Evolutionary conservation across 345 rosid genomes (phyloP), one percentile per base, ranked within the genome.

Genomic region (Eucalyptus regnans): DNA sequence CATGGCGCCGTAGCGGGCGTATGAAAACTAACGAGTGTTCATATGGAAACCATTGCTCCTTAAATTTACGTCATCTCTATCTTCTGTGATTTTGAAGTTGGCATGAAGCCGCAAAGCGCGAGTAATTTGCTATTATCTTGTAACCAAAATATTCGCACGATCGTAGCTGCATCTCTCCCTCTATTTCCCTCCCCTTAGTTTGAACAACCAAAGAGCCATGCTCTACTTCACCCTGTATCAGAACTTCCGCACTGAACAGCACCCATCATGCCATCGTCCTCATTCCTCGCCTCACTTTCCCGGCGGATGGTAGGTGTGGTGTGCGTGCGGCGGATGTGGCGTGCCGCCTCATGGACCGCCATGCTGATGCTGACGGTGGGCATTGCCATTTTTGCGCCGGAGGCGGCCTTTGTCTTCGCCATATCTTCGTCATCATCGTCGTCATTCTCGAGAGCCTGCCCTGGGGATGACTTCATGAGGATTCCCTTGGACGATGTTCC

Each of bases 401-500:
- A 91, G 89, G 64, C 84, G 18, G 94, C 94, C 41, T 94, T 93
- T 54, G 90, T 89, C n/a, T 89, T 91, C 8, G 51, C 91, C 27
- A n/a, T 94, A 17, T 91, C 92, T 33, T 89, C 91, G 23, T 87
- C 92, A 0, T 92, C 91, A 10, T 54, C 66, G 12, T 87, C 89
- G 46, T 88, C 92, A 17, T 86, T 90, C 51, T 86, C 88, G 20
- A 52, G 58, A 54, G 60, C 90, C 31, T 90, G 93, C 83, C 56
- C 17, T 8, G 81, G 90, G 7, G 92, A 87, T 7, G 90, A 91
- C 27, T 84, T 86, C n/a, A 87, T 90, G 9, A 60, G 91, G 89
- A 87, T 94, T 50, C 94, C 94, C 52, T n/a, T 92, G 83, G 27
- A 71, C 56, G 94, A 83, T 31, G 87, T 90, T 37, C 94, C 91